Percentiles rank a stretch among this genome's conserved stretches.
Conservation (phyloP, 116 monocot genomes). For the Posidonia oceanica region DNA sequence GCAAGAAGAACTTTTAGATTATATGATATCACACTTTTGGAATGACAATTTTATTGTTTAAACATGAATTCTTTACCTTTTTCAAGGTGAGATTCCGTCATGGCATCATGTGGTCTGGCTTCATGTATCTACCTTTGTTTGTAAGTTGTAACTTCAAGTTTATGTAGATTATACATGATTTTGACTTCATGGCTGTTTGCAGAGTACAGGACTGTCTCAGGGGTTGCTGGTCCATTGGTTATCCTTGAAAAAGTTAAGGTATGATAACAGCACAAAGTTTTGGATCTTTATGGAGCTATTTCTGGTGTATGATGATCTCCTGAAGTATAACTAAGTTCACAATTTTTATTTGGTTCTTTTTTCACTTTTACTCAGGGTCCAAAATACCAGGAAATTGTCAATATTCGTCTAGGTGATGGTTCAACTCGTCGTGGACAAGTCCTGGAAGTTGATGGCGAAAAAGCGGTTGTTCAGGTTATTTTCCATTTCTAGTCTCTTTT, state of each 20-base stretch:
- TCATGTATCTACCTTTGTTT: too few species aligned
- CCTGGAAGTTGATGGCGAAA: constrained; percentile 98
- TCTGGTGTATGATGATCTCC: too few species aligned
- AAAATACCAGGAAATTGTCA: constrained; percentile 99
- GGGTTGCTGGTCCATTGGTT: constrained; percentile 95
- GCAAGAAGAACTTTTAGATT: too few species aligned
- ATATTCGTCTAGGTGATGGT: constrained; percentile 92
- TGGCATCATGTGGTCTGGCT: too few species aligned
- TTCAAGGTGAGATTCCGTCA: background rate
- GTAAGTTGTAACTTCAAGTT: too few species aligned
- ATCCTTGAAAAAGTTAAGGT: constrained; percentile 99
- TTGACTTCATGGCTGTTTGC: constrained; percentile 3
- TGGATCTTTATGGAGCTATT: too few species aligned
- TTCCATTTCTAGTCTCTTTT: constrained; percentile 2
- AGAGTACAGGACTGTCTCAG: constrained; percentile 97
- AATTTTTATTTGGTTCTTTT: background rate
- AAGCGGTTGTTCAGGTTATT: constrained; percentile 94
- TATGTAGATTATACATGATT: background rate
- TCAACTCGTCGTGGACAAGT: constrained; percentile 97
- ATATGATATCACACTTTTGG: too few species aligned
- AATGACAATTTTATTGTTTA: background rate
- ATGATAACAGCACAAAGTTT: background rate
- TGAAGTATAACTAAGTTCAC: background rate
- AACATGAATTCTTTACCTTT: background rate
- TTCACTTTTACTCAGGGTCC: constrained; percentile 52